A percentile compares a stretch with the other conserved stretches of the same genome.
phyloP scores from a whole-genome alignment of 345 rosid species.

The Carallia pectinifolia region DNA sequence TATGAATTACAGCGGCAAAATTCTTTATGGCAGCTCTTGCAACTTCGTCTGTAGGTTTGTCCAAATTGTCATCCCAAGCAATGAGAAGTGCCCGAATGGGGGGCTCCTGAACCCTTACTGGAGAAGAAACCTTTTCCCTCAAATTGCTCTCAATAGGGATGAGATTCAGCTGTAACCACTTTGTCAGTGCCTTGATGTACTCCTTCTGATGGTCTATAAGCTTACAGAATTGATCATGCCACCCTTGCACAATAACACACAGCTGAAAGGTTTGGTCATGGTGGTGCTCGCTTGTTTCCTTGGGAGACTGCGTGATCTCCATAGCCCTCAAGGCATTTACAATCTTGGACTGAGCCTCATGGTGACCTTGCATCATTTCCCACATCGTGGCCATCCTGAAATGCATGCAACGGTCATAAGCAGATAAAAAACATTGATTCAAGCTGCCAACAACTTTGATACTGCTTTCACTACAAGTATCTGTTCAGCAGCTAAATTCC shows the following conservation, averaged over 20 bases:
- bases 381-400: conserved; percentile 92
- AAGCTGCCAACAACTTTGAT: background rate
- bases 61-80: conserved; percentile 63
- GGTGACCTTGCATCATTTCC: conserved; percentile 67
- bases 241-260: conserved; percentile 59
- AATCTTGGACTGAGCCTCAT: conserved; percentile 52
- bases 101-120: conserved; percentile 63
- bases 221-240: conserved; percentile 70
- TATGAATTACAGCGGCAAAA: conserved; percentile 62
- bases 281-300: conserved; percentile 76
- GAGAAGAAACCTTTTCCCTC: conserved; percentile 91
- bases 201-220: conserved; percentile 70
- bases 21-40: conserved; percentile 60
- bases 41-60: conserved; percentile 58
- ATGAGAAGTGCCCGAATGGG: conserved; percentile 59
- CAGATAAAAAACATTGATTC: background rate
- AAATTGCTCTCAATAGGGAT: conserved; percentile 84
- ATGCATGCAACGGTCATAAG: conserved; percentile 2
- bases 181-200: conserved; percentile 60
- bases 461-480: background rate
- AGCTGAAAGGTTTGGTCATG: conserved; percentile 74
- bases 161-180: conserved; percentile 76
- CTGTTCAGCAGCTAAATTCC: background rate
- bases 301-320: conserved; percentile 48
- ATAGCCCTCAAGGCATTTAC: conserved; percentile 39